Evolutionary conservation across 2,329 filamentous ascomycete genomes (phyloP), one percentile per base, ranked within the genome.

Genomic region (Didymella lethalis): DNA sequence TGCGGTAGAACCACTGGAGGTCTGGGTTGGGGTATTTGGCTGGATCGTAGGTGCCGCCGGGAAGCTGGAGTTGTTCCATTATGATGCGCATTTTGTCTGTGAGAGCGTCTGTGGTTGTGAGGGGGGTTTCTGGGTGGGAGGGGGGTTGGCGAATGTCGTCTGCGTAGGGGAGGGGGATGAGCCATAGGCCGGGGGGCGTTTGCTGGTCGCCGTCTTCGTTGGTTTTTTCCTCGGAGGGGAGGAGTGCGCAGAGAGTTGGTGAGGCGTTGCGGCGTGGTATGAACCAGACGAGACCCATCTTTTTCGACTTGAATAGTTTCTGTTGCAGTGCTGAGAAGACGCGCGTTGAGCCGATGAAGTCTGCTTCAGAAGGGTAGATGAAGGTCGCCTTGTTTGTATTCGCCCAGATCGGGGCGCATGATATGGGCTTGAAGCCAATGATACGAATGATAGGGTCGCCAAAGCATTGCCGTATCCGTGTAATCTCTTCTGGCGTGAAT

Each of bases 1-100:
- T 96, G 62, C 88, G 89, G 81, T 98, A 99, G 79, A 98, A 95
- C 93, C 94, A 99, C 78, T 99, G 95, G 25, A 99, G 82, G 8
- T 91, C 86, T 72, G 93, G 93, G 62, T 99, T 99, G 0, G 95
- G 92, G 70, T 97, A 98, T 71, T 90, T 95, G 1, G 83, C 81
- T 1, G 94, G 93, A 65, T 96, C 90, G 72, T 96, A 99, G 31
- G 86, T 83, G 6, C 86, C 93, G 70, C 91, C 93, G 0, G 95
- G 95, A 7, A 99, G 85, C 73, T 97, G 92, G 0, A 97, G 81
- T 66, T 96, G 92, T 73, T 95, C 90, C 2, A 97, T 82, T 4
- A 97, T 86, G 6, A 84, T 84, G 47, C 91, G 86, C 93, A 97
- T 97, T 36, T 86, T 83, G 69, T 96, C 91, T 12, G 90, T 89